These are phyloP conservation scores for Colletotrichum magnum DNA, from an alignment of 2,329 filamentous ascomycete species.

Conservation along the genomic window DNA sequence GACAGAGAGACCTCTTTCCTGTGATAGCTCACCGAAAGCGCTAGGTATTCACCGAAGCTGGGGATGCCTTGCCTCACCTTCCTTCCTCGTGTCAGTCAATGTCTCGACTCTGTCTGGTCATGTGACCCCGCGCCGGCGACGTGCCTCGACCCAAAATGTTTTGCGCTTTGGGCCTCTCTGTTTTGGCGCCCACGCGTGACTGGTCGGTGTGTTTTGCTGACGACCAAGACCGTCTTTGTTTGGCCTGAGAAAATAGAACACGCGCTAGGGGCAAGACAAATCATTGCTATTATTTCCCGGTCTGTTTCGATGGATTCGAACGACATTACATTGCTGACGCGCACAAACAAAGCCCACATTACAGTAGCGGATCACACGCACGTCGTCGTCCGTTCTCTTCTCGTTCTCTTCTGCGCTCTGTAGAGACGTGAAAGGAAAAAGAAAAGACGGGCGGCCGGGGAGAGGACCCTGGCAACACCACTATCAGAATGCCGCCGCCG, in stretches of 20 bases:
- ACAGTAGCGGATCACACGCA: neutral
- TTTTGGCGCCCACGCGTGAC: slow-evolving; percentile 26
- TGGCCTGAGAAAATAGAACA: neutral
- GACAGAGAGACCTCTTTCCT: neutral
- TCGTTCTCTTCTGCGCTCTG: neutral
- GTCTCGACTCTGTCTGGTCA: slow-evolving; percentile 11
- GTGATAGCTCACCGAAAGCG: neutral
- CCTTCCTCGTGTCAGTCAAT: neutral
- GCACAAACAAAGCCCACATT: slow-evolving; percentile 8
- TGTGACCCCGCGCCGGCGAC: slow-evolving; percentile 24
- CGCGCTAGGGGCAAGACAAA: slow-evolving; percentile 7
- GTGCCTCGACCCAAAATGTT: slow-evolving; percentile 19
- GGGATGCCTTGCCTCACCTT: neutral
- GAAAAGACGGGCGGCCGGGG: neutral
- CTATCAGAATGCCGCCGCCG: slow-evolving; percentile 15
- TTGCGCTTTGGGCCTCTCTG: slow-evolving; percentile 25
- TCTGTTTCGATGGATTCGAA: neutral
- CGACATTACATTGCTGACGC: slow-evolving; percentile 12
- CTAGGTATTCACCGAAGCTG: neutral
- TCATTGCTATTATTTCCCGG: neutral
- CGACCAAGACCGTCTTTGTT: slow-evolving; percentile 23
- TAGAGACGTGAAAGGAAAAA: neutral
- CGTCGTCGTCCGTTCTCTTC: neutral
- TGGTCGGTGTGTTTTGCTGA: slow-evolving; percentile 5
- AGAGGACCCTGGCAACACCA: neutral